A percentile compares a stretch with the other conserved stretches of the same genome.
These are phyloP conservation scores for Fusarium fracticaudum DNA, from an alignment of 2,329 filamentous ascomycete species.

Conservation along the genomic window DNA sequence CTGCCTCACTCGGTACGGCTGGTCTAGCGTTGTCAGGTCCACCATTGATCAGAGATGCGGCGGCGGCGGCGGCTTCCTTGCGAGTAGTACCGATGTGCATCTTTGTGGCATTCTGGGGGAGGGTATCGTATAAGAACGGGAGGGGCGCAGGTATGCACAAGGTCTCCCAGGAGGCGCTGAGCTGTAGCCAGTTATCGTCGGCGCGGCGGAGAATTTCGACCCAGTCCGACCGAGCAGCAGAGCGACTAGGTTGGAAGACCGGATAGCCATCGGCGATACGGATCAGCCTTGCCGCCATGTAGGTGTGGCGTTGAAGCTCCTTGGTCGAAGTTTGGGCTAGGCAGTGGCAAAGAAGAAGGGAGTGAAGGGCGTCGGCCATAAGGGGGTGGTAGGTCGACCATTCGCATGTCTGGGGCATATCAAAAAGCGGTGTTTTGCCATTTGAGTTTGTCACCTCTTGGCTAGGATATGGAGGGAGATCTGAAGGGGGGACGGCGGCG, in stretches of 20 bases:
- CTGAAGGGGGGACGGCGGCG: constrained; percentile 70
- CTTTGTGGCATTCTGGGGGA: neutral
- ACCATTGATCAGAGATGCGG: constrained; percentile 31
- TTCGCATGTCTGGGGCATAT: constrained; percentile 44
- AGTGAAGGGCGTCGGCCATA: constrained; percentile 80
- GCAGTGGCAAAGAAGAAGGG: constrained; percentile 80
- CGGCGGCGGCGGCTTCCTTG: constrained; percentile 31
- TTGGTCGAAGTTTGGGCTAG: constrained; percentile 81
- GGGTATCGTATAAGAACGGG: constrained; percentile 45
- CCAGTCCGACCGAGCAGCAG: constrained; percentile 81
- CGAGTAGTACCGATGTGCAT: neutral
- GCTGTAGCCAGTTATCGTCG: constrained; percentile 74
- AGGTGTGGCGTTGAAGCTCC: constrained; percentile 80
- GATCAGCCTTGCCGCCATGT: constrained; percentile 81
- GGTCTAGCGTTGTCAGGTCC: constrained; percentile 37
- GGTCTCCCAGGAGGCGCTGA: constrained; percentile 73
- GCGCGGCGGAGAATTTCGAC: constrained; percentile 75
- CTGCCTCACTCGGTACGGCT: constrained; percentile 49
- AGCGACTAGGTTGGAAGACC: constrained; percentile 77
- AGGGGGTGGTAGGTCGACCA: constrained; percentile 78
- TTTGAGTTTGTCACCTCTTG: constrained; percentile 47
- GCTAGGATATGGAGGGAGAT: constrained; percentile 74
- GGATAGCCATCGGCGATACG: constrained; percentile 83
- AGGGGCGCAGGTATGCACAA: constrained; percentile 72
- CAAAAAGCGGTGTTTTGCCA: constrained; percentile 46